Conservation (phyloP, 106 monocot species). For the Allium cepa region DNA sequence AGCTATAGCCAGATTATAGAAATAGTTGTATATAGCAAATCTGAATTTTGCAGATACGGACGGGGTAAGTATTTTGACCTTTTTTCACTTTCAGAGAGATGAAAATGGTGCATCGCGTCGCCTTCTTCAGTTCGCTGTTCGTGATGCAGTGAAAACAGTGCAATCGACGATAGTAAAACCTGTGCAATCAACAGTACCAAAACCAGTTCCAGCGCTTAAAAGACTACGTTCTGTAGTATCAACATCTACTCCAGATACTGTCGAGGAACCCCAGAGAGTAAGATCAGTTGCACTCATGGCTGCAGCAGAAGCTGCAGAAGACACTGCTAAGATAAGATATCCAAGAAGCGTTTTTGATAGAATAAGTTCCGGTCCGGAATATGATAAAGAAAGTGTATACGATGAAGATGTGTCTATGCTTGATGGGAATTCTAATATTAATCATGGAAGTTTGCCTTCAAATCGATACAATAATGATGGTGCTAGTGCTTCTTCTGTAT, state of each 20-base stretch:
- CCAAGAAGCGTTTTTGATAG: conserved; percentile 70
- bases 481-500: conserved; percentile 25
- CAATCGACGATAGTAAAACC: conserved; percentile 12
- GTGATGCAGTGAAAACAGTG: conserved; percentile 76
- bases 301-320: conserved; percentile 80
- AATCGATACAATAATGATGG: conserved; percentile 17
- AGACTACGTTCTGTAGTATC: conserved; percentile 80
- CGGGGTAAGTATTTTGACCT: background rate
- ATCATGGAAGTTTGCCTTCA: conserved; percentile 17
- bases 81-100: conserved; percentile 26
- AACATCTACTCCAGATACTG: conserved; percentile 21
- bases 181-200: conserved; percentile 25
- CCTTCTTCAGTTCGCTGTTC: conserved; percentile 93
- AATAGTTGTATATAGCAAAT: background rate
- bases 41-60: background rate
- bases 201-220: conserved; percentile 39
- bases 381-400: conserved; percentile 34
- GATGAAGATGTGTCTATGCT: conserved; percentile 32
- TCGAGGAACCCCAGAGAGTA: conserved; percentile 30
- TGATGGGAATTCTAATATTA: conserved; percentile 32
- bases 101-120: conserved; percentile 54
- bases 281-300: conserved; percentile 52
- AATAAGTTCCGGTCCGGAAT: conserved; percentile 28
- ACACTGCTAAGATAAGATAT: conserved; percentile 42
- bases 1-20: background rate